Evolutionary conservation across 768 basidiomycete genomes (phyloP), one percentile per base, ranked within the genome.

Genomic region (Leccinum sublutescens): DNA sequence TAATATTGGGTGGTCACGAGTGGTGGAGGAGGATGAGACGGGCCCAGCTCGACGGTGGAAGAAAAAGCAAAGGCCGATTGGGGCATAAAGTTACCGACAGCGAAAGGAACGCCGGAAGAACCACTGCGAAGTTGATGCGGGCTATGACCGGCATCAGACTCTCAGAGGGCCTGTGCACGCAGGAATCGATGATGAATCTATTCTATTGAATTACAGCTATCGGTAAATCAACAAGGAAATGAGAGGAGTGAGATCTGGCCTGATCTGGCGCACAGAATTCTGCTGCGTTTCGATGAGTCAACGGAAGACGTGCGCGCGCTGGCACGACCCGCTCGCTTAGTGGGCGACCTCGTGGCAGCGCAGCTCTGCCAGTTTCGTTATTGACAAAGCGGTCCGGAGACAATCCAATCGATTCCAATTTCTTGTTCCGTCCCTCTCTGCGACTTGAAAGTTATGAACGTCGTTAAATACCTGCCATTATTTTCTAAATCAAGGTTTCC

Each of bases 181-280:
- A 36, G 64, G 56, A 23, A 23, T 23, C 23, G 23, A 57, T 56
- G 64, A 53, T 55, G 58, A 53, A 62, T 62, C 38, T 38, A 40
- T 62, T 59, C 62, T 52, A 49, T 63, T 63, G 50, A 60, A 64
- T 65, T 68, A 63, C 59, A 64, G 63, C 60, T 57, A 50, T 62
- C 66, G 68, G 66, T 66, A 68, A 68, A 67, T 70, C 58, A 68
- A 65, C 36, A 62, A 50, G 63, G 59, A 66, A 68, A 67, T 64
- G 65, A 67, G 59, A 50, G 19, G 19, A 19, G 56, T 34, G 56
- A 70, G 69, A 61, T 68, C 59, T 34, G 21, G 29, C 55, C 58
- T 59, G 62, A 66, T 66, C 66, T 65, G 66, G 58, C 14, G 8
- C 10, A 25, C 19, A 53, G n/a, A 12, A 36, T 45, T 43, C 40